These are phyloP conservation scores for Beta corolliflora DNA, from an alignment of 179 eudicot species.

Conservation along the genomic window DNA sequence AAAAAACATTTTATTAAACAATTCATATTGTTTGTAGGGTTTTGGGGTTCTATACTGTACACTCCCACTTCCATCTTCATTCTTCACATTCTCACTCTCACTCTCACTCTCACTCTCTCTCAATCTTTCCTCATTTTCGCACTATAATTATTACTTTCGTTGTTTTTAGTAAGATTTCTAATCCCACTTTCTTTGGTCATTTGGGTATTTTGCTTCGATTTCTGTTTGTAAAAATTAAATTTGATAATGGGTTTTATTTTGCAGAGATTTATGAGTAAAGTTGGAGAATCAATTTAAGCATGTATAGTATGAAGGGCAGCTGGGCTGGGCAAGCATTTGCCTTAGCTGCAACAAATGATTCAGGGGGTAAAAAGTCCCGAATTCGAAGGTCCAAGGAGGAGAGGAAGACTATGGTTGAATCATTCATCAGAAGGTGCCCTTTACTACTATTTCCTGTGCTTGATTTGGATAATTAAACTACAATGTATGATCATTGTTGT, in stretches of 20 bases:
- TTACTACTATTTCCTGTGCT: neutral
- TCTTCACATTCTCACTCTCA: neutral
- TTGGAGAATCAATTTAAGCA: slow-evolving; percentile 26
- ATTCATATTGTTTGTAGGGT: neutral
- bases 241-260: neutral
- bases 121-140: neutral
- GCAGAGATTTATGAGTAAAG: slow-evolving; percentile 20
- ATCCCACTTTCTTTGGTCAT: neutral
- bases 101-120: neutral
- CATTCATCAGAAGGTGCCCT: slow-evolving; percentile 72
- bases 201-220: too few species aligned
- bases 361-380: slow-evolving; percentile 67
- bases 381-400: slow-evolving; percentile 88
- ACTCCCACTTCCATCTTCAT: neutral
- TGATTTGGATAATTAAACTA: neutral
- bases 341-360: slow-evolving; percentile 56
- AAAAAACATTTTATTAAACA: neutral
- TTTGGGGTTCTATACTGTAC: neutral
- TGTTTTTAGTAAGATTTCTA: neutral
- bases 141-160: neutral
- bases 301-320: slow-evolving; percentile 65
- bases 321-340: slow-evolving; percentile 91
- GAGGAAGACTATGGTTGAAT: slow-evolving; percentile 76
- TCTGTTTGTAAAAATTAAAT: neutral
- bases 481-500: neutral